Base-by-base conservation (phyloP, 768 basidiomycete genomes). In the Panellus pusillus region DNA sequence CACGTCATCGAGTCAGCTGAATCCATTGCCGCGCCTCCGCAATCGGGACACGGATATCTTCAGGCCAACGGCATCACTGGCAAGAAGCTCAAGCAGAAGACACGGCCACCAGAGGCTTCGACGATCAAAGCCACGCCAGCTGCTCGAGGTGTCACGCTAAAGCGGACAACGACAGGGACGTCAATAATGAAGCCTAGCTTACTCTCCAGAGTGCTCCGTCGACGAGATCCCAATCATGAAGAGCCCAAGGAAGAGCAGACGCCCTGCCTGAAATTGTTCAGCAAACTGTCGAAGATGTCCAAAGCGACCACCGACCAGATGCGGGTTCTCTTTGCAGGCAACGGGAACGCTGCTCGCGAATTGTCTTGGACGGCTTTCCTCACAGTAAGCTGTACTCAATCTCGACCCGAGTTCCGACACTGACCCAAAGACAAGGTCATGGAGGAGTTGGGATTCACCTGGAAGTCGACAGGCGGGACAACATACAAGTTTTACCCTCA, bases 331-430 rank as follows among this genome's bases (percentile, higher is more conserved):
- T 35, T 52, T 32, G 51, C 43, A 32, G 47, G 42, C 14, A 14
- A 19, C n/a, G 29, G 39, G 31, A 38, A 44, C 24, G 24, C 24
- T 35, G 41, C 42, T 12, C 48, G 47, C 17, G 48, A 43, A 29
- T 17, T 53, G 37, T 19, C 47, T 13, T 58, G 57, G 52, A 50
- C 28, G 48, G 52, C 51, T 28, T 54, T 58, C 35, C 12, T 24
- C 28, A 58, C 50, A 39, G 52, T 50, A 20, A 4, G 24, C n/a
- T 39, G n/a, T 17, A 9, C 6, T 20, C 27, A 28, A 6, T 44
- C 8, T 44, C 43, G 24, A 2, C 18, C 27, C 14, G 17, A 40
- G 7, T 24, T 44, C 14, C n/a, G 29, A 0, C 15, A 8, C 18
- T 15, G 28, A 2, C 42, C 11, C 9, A 40, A 15, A 12, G 20